A percentile compares a stretch with the other conserved stretches of the same genome.
Evolutionary conservation across 2,329 filamentous ascomycete genomes (phyloP).

Genomic region (Trichoderma arundinaceum): DNA sequence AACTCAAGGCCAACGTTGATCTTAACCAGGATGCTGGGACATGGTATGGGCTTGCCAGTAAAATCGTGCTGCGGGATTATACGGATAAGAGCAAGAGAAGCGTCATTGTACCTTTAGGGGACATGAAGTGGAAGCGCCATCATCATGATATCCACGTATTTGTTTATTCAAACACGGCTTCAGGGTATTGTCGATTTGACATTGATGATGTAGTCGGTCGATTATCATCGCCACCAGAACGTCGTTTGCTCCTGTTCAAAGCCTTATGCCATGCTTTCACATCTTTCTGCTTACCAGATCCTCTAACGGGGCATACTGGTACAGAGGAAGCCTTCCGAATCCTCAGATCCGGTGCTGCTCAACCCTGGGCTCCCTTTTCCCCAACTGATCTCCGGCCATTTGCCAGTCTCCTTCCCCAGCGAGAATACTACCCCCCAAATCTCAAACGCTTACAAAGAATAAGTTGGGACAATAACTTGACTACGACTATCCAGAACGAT

Average conservation of each 20-base stretch:
- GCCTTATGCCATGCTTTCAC: conserved; percentile 66
- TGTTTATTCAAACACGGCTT: neutral
- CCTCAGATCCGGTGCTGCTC: conserved; percentile 56
- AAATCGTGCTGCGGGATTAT: conserved; percentile 59
- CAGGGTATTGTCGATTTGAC: conserved; percentile 46
- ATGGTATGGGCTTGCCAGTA: conserved; percentile 63
- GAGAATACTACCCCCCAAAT: conserved; percentile 47
- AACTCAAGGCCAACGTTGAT: conserved; percentile 61
- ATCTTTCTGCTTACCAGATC: conserved; percentile 62
- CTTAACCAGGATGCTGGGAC: conserved; percentile 64
- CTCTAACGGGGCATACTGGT: conserved; percentile 63
- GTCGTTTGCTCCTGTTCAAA: conserved; percentile 59
- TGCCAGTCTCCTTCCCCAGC: conserved; percentile 37
- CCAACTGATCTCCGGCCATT: conserved; percentile 28
- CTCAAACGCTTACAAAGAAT: conserved; percentile 45
- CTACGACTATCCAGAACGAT: conserved; percentile 48
- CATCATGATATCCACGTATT: conserved; percentile 49
- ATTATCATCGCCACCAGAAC: conserved; percentile 63
- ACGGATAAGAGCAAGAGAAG: conserved; percentile 51
- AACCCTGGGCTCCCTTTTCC: conserved; percentile 53
- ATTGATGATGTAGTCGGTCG: conserved; percentile 54
- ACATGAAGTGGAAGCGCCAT: conserved; percentile 37
- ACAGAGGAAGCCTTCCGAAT: conserved; percentile 62
- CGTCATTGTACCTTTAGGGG: conserved; percentile 60
- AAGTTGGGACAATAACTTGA: conserved; percentile 42